Conservation (phyloP, 805 yeast species). For the Cyberlindnera subsufficiens region DNA sequence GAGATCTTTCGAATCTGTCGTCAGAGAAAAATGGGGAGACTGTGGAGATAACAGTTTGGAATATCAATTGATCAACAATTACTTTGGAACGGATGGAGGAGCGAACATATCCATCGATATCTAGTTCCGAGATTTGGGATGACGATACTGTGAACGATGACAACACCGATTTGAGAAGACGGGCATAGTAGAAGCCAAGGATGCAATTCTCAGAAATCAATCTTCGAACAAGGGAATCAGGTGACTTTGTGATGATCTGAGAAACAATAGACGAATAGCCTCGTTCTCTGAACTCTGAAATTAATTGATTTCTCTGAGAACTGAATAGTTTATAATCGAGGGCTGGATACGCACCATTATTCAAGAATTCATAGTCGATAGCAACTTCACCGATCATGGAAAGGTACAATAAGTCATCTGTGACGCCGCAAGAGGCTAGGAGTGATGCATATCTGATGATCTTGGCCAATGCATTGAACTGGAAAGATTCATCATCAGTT, state of each 20-base stretch:
- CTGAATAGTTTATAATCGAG: not conserved
- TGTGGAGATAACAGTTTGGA: slow-evolving; percentile 29
- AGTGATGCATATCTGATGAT: slow-evolving; percentile 23
- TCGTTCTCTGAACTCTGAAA: slow-evolving; percentile 11
- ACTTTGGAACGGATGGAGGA: slow-evolving; percentile 29
- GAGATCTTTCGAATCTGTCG: slow-evolving; percentile 39
- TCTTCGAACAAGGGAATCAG: slow-evolving; percentile 7
- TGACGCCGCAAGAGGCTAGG: slow-evolving; percentile 12
- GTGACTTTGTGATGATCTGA: slow-evolving; percentile 16
- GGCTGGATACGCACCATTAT: slow-evolving; percentile 1
- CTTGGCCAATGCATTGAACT: slow-evolving; percentile 11
- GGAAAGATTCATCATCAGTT: slow-evolving; percentile 7
- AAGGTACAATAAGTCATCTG: slow-evolving; percentile 20
- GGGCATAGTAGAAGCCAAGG: slow-evolving; percentile 26
- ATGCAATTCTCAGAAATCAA: not conserved
- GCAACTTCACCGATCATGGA: slow-evolving; percentile 31
- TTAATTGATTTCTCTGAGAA: not conserved
- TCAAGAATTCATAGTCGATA: slow-evolving; percentile 32
- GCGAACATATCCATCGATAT: slow-evolving; percentile 29
- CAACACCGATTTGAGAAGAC: slow-evolving; percentile 30
- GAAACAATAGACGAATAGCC: slow-evolving; percentile 16
- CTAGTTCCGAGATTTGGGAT: slow-evolving; percentile 20
- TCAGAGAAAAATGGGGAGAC: slow-evolving; percentile 31
- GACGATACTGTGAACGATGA: slow-evolving; percentile 20
- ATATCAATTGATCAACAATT: slow-evolving; percentile 16